These are phyloP conservation scores for Medicago lupulina DNA, from an alignment of 306 rosid species.

Conservation along the genomic window DNA sequence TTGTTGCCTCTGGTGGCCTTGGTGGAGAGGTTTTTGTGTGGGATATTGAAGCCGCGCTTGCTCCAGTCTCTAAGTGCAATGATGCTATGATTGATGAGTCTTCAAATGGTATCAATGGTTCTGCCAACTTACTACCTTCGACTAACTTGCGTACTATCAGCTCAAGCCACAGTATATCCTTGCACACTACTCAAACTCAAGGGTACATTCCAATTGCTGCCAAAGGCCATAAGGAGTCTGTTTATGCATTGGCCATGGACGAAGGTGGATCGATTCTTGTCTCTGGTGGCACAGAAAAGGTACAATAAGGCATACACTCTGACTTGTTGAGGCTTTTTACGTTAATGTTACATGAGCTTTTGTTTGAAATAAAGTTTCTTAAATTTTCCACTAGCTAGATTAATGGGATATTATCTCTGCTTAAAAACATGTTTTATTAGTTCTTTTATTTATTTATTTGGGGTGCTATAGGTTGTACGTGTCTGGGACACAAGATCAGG, in stretches of 20 bases:
- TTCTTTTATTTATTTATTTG: slow-evolving; percentile 15
- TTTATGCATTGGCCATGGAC: slow-evolving; percentile 95
- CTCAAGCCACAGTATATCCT: slow-evolving; percentile 80
- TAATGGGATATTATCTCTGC: slow-evolving; percentile 23
- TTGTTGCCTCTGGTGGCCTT: slow-evolving; percentile 99
- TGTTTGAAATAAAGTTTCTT: slow-evolving; percentile 28
- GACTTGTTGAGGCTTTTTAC: slow-evolving; percentile 31
- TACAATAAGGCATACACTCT: slow-evolving; percentile 45
- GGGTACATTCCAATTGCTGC: slow-evolving; percentile 90
- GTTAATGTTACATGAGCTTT: slow-evolving; percentile 6
- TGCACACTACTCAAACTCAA: slow-evolving; percentile 74
- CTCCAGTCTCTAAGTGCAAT: slow-evolving; percentile 69
- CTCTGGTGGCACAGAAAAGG: slow-evolving; percentile 99
- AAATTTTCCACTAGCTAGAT: slow-evolving; percentile 7
- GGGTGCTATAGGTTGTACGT: slow-evolving; percentile 79
- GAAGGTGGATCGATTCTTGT: slow-evolving; percentile 91
- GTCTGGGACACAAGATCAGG: slow-evolving; percentile 99
- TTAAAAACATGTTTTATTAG: slow-evolving; percentile 25
- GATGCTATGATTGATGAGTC: slow-evolving; percentile 79
- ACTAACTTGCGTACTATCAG: slow-evolving; percentile 80
- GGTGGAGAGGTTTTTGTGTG: slow-evolving; percentile 99
- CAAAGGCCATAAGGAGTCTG: slow-evolving; percentile 99
- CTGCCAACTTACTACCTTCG: slow-evolving; percentile 70
- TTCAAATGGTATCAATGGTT: slow-evolving; percentile 75
- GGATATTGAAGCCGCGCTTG: slow-evolving; percentile 91